Percentiles rank a stretch among this genome's conserved stretches.
Conservation (phyloP, 108 stramenopile species). For the Pseudonitzschia multiseries region DNA sequence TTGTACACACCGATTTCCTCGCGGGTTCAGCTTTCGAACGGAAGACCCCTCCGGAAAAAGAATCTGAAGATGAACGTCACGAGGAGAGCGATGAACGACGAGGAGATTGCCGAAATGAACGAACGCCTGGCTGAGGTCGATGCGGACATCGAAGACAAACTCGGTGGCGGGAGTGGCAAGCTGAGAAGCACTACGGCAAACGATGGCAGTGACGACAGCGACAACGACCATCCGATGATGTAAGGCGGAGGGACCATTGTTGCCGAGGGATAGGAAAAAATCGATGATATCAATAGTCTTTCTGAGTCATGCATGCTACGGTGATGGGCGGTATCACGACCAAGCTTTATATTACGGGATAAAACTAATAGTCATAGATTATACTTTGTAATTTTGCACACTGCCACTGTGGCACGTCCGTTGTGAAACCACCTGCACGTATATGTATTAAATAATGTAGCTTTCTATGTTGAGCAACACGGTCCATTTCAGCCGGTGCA, state of each 20-base stretch:
- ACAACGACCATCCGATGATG: not conserved
- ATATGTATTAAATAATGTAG: too few species aligned
- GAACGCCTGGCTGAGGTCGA: conserved; percentile 70
- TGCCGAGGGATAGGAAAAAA: not conserved
- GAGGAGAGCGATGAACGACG: conserved; percentile 44
- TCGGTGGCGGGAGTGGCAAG: not conserved
- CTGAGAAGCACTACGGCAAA: not conserved
- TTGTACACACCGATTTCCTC: conserved; percentile 70
- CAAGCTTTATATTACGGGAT: not conserved
- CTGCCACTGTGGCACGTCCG: too few species aligned
- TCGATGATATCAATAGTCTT: not conserved
- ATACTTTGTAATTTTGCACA: too few species aligned
- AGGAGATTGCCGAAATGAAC: conserved; percentile 59
- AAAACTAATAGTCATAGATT: too few species aligned
- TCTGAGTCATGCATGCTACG: not conserved
- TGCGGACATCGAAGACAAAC: conserved; percentile 35
- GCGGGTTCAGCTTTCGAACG: conserved; percentile 77
- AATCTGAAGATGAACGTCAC: conserved; percentile 38
- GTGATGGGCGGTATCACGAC: not conserved
- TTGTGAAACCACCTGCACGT: too few species aligned
- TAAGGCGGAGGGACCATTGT: not conserved
- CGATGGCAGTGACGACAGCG: not conserved
- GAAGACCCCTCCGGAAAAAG: conserved; percentile 52
- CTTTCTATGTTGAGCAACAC: too few species aligned
- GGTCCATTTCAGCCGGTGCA: too few species aligned